Evolutionary conservation across 345 rosid genomes (phyloP).

Genomic region (Erucastrum elatum): DNA sequence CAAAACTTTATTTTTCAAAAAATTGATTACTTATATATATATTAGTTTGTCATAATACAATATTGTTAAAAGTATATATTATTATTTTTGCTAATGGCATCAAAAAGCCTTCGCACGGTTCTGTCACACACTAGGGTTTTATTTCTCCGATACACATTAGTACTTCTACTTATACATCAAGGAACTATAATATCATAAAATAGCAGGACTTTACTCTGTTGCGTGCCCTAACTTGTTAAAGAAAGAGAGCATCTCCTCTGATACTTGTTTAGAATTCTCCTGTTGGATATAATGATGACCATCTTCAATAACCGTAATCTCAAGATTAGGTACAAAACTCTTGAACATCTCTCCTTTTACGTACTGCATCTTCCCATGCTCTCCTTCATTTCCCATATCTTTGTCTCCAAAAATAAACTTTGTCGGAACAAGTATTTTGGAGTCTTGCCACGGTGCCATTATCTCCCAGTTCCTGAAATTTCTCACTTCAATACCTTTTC

Average conservation of each 20-base stretch:
- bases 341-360: conserved; percentile 55
- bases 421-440: conserved; percentile 52
- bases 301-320: conserved; percentile 54
- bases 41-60: too few species aligned
- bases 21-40: too few species aligned
- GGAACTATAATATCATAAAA: neutral
- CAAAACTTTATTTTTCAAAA: too few species aligned
- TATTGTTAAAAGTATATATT: too few species aligned
- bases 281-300: conserved; percentile 67
- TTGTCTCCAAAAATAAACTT: conserved; percentile 57
- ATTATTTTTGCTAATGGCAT: too few species aligned
- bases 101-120: too few species aligned
- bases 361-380: conserved; percentile 39
- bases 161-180: neutral
- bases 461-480: conserved; percentile 67
- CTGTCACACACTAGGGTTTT: neutral
- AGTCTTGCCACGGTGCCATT: conserved; percentile 55
- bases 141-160: neutral
- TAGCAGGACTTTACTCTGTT: neutral
- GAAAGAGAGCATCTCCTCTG: conserved; percentile 56
- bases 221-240: conserved; percentile 37
- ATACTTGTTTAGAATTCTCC: conserved; percentile 58
- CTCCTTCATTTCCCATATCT: conserved; percentile 50
- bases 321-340: conserved; percentile 54
- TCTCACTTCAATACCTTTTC: neutral